A percentile compares a stretch with the other conserved stretches of the same genome.
phyloP scores from a whole-genome alignment of 2,329 filamentous ascomycete species.

The Pleurostoma richardsiae region DNA sequence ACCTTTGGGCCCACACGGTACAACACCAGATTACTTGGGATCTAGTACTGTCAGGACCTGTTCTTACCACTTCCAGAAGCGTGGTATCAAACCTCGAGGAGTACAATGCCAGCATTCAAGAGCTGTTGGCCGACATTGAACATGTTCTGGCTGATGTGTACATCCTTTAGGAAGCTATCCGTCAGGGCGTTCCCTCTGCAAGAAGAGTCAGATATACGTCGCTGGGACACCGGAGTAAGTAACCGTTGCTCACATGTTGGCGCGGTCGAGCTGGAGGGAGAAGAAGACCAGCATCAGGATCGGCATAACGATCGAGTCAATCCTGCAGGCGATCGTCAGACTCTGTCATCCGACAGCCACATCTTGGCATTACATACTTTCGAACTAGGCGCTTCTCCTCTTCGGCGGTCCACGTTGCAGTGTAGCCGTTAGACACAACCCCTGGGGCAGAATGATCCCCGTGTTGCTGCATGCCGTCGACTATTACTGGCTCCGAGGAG shows the following conservation, averaged over 20 bases:
- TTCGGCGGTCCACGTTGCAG: neutral
- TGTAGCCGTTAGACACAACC: neutral
- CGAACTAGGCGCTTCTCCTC: neutral
- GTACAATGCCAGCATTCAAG: constrained; percentile 41
- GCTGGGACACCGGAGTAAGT: no score
- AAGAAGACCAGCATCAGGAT: constrained; percentile 40
- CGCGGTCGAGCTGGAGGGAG: constrained; percentile 30
- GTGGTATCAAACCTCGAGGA: constrained; percentile 25
- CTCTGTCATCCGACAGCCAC: neutral
- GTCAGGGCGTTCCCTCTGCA: constrained; percentile 45
- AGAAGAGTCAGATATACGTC: neutral
- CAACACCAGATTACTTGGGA: constrained; percentile 19
- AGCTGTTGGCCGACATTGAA: constrained; percentile 49
- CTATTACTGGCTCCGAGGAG: no score
- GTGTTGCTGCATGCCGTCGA: no score
- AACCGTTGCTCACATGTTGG: constrained; percentile 24
- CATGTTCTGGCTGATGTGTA: constrained; percentile 41
- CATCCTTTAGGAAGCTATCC: constrained; percentile 41
- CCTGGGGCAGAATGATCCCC: no score
- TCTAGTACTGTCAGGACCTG: constrained; percentile 14
- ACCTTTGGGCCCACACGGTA: constrained; percentile 24
- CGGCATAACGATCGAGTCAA: constrained; percentile 38
- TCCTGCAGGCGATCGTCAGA: constrained; percentile 19
- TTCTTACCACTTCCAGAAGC: neutral
- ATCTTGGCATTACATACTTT: neutral